Evolutionary conservation across 2,329 filamentous ascomycete species (phyloP), one percentile per base, ranked within the genome.

Genomic region (Penicillium italicum): DNA sequence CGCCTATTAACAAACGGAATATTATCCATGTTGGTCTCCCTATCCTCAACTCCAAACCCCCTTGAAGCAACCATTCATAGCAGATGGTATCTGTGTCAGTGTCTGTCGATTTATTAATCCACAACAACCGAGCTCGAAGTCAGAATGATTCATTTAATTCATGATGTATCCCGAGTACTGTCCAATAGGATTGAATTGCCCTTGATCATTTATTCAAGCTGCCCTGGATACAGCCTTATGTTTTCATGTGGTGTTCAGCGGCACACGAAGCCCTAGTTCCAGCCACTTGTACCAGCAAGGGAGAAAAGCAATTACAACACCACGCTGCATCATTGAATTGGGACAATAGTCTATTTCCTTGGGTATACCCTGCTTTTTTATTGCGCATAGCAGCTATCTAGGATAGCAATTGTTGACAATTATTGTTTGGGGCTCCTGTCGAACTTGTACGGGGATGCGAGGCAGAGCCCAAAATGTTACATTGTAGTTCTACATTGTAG

Each of bases 251-350:
- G 18, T 55, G 38, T 42, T 49, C 18, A 10, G 34, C 28, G 5
- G 16, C 20, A 43, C 36, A 28, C 31, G 40, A 46, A 41, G 26
- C 42, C 22, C 31, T 55, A 45, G 43, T 42, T 53, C 59, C 62
- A 63, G 61, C 62, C 62, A 57, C 57, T n/a, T 37, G 45, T 22
- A 33, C 53, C 59, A 59, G 62, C 61, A 64, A 64, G 61, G 62
- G 61, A 56, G 47, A 40, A 31, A 41, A 34, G 38, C 26, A 50
- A 50, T 44, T 33, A 8, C 43, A 49, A 42, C n/a, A 34, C 36
- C 11, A 28, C n/a, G 14, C 37, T 44, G 20, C 28, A 38, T 41
- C 22, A 38, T 33, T 31, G 10, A 5, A 22, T 16, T 38, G 41
- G 24, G 31, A 31, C n/a, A 3, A 18, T 24, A 16, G 14, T 26